These are phyloP conservation scores for Pseudogymnoascus sp. DNA, from an alignment of 2,329 filamentous ascomycete species.

Conservation along the genomic window DNA sequence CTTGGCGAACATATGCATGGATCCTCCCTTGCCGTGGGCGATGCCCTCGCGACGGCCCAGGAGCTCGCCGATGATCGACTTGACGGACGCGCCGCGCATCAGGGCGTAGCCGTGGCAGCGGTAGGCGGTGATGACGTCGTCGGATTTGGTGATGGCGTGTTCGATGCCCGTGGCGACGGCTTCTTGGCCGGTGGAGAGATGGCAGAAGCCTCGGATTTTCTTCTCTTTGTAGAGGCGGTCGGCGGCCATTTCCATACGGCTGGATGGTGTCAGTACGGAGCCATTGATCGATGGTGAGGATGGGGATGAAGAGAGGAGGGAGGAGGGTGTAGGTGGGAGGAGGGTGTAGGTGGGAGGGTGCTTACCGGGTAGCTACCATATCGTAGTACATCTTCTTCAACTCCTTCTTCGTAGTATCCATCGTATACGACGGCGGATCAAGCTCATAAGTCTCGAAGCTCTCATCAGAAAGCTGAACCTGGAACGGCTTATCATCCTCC, in stretches of 20 bases:
- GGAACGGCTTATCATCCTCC: constrained; percentile 92
- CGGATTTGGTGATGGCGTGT: constrained; percentile 81
- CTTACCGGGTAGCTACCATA: constrained; percentile 90
- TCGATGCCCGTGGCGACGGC: constrained; percentile 96
- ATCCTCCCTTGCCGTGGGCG: constrained; percentile 96
- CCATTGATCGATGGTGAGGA: not conserved
- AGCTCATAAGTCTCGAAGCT: constrained; percentile 99
- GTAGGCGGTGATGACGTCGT: constrained; percentile 97
- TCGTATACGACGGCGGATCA: constrained; percentile 87
- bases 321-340: not conserved
- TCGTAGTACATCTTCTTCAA: constrained; percentile 98
- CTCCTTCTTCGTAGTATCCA: constrained; percentile 94
- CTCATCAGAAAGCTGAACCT: constrained; percentile 89
- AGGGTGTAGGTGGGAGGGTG: constrained; percentile 5
- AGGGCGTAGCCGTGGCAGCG: constrained; percentile 97
- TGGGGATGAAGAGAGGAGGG: not conserved
- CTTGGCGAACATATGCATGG: constrained; percentile 99
- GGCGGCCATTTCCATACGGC: constrained; percentile 99
- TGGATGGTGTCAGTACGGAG: constrained; percentile 32
- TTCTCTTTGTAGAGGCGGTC: constrained; percentile 99
- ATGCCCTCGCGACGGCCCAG: constrained; percentile 94
- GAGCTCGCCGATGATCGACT: constrained; percentile 92
- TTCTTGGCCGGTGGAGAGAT: constrained; percentile 95
- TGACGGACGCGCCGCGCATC: constrained; percentile 87
- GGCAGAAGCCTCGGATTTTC: constrained; percentile 99